phyloP scores from a whole-genome alignment of 768 basidiomycete species.

The Mycena chlorophos region DNA sequence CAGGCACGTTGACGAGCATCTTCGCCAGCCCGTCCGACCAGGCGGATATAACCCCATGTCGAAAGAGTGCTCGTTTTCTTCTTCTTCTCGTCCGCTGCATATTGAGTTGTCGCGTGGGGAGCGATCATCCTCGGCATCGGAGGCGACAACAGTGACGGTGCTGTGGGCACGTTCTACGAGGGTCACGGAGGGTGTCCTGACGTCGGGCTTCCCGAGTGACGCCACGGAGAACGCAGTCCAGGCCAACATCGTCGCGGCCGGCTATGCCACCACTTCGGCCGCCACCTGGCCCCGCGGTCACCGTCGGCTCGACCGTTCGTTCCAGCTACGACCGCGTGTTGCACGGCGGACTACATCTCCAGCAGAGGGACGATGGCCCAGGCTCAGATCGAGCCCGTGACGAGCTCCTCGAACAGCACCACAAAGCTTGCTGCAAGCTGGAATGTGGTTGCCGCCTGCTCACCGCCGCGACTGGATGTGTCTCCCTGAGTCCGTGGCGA shows the following conservation, averaged over 20 bases:
- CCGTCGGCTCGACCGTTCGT: neutral
- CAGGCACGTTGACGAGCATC: slow-evolving; percentile 6
- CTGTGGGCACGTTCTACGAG: slow-evolving; percentile 18
- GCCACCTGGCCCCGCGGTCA: slow-evolving; percentile 1
- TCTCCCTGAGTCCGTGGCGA: slow-evolving; percentile 1
- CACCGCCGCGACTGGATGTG: neutral
- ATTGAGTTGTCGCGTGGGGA: neutral
- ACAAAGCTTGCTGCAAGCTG: slow-evolving; percentile 2
- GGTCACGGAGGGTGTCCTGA: too few species aligned
- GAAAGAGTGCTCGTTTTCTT: slow-evolving; percentile 7
- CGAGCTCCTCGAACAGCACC: neutral
- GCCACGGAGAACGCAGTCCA: slow-evolving; percentile 15
- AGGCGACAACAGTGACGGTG: slow-evolving; percentile 12
- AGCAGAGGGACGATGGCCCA: neutral
- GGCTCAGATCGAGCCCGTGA: neutral
- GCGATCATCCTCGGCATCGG: slow-evolving; percentile 14
- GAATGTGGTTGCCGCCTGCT: slow-evolving; percentile 1
- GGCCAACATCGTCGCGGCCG: slow-evolving; percentile 14
- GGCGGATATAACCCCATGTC: slow-evolving; percentile 11
- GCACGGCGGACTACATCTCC: neutral
- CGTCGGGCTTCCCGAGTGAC: neutral
- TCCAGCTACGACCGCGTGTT: neutral
- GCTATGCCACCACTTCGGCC: slow-evolving; percentile 6
- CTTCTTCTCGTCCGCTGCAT: neutral
- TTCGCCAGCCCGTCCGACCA: slow-evolving; percentile 6